These are phyloP conservation scores for Ampelocalamus luodianensis DNA, from an alignment of 176 grass and related monocot species.

Conservation along the genomic window DNA sequence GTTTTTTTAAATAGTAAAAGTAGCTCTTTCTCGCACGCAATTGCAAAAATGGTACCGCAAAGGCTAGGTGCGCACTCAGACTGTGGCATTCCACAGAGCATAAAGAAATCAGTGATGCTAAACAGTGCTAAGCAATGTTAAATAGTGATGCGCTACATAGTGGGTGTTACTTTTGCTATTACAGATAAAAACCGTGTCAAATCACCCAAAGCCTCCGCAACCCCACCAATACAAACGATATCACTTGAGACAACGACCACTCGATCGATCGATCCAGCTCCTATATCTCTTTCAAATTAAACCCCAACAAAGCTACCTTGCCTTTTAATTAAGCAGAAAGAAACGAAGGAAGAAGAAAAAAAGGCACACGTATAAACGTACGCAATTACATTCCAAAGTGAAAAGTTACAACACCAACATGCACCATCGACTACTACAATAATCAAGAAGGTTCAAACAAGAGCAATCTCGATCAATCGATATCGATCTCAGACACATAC, in stretches of 20 bases:
- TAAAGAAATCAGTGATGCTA: too few relatives aligned
- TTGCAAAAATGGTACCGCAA: too few relatives aligned
- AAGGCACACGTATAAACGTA: background rate
- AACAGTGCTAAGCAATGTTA: too few relatives aligned
- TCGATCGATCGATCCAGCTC: background rate
- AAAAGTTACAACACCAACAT: background rate
- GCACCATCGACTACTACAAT: constrained; percentile 21
- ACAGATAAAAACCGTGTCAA: too few relatives aligned
- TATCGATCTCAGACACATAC: background rate
- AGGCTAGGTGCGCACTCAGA: too few relatives aligned
- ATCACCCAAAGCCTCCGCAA: too few relatives aligned
- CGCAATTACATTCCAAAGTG: background rate
- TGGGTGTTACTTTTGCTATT: too few relatives aligned
- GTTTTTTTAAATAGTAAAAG: too few relatives aligned
- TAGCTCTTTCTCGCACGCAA: too few relatives aligned
- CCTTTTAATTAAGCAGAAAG: background rate
- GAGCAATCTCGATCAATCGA: constrained; percentile 19
- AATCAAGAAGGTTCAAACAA: constrained; percentile 2
- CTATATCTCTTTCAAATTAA: background rate
- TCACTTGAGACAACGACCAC: constrained; percentile 37
- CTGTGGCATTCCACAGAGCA: too few relatives aligned
- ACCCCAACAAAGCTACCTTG: background rate
- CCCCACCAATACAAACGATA: constrained; percentile 36
- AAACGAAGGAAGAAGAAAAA: background rate
- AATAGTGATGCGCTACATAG: too few relatives aligned